Conservation (phyloP, 2,329 filamentous ascomycete species). For the Colletotrichum horii region DNA sequence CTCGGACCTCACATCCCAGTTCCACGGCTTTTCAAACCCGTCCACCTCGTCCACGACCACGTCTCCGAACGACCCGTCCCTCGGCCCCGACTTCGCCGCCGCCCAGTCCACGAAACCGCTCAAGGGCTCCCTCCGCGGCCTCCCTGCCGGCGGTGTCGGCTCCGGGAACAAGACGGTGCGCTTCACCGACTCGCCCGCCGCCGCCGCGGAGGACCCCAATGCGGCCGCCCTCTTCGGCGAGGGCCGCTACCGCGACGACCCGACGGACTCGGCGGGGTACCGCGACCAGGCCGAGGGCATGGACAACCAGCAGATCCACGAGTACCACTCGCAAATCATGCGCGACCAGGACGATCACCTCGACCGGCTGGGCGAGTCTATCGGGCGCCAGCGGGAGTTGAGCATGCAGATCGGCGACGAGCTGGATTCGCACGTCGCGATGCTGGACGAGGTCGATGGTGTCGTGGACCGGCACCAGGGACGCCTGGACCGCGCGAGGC, state of each 20-base stretch:
- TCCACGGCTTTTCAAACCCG: slow-evolving; percentile 68
- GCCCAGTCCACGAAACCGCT: slow-evolving; percentile 50
- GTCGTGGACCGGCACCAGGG: slow-evolving; percentile 81
- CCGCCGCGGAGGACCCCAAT: slow-evolving; percentile 46
- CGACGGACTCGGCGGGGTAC: slow-evolving; percentile 60
- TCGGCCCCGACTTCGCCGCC: slow-evolving; percentile 68
- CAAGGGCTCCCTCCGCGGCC: slow-evolving; percentile 33
- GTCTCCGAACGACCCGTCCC: slow-evolving; percentile 67
- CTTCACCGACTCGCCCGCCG: slow-evolving; percentile 72
- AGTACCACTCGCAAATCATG: slow-evolving; percentile 81
- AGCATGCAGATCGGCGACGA: slow-evolving; percentile 97
- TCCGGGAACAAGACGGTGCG: slow-evolving; percentile 75
- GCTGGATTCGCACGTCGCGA: slow-evolving; percentile 84
- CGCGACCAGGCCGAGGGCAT: slow-evolving; percentile 64
- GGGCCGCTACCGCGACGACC: slow-evolving; percentile 72
- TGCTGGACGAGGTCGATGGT: slow-evolving; percentile 89
- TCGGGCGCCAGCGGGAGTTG: slow-evolving; percentile 87
- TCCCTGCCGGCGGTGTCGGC: slow-evolving; percentile 28
- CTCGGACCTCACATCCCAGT: slow-evolving; percentile 79
- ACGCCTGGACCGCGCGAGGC: slow-evolving; percentile 76
- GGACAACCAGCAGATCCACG: slow-evolving; percentile 84
- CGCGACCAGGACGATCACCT: slow-evolving; percentile 92
- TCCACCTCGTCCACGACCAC: slow-evolving; percentile 56
- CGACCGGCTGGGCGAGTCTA: slow-evolving; percentile 85
- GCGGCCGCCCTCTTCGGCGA: slow-evolving; percentile 50